Conservation (phyloP, 495 filamentous ascomycete species). For the Podospora pseudopauciseta region DNA sequence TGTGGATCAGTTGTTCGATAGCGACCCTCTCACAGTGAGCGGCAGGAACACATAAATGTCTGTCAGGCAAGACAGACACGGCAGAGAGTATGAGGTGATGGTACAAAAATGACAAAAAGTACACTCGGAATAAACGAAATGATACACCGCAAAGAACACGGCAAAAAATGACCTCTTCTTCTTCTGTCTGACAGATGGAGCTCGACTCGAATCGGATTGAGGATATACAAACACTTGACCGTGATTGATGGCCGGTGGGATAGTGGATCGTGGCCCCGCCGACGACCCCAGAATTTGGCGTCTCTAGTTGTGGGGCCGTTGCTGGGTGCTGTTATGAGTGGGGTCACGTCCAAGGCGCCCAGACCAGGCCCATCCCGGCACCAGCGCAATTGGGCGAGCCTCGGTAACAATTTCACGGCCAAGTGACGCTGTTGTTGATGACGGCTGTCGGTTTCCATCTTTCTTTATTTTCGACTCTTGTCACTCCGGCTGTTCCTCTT, state of each 20-base stretch:
- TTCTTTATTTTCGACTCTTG: background rate
- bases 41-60: background rate
- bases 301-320: background rate
- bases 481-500: background rate
- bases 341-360: constrained; percentile 2
- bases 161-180: too few relatives aligned
- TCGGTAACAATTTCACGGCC: constrained; percentile 2
- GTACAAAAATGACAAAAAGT: too few relatives aligned
- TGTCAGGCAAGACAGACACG: background rate
- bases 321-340: background rate
- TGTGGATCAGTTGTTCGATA: background rate
- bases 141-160: too few relatives aligned
- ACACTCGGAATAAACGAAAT: too few relatives aligned
- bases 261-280: background rate
- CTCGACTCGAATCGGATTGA: too few relatives aligned
- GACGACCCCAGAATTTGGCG: constrained; percentile 2
- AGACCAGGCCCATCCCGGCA: constrained; percentile 8
- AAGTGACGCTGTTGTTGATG: constrained; percentile 5
- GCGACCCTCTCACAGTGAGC: background rate
- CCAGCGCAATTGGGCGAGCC: background rate
- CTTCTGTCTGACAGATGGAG: too few relatives aligned
- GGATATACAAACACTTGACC: background rate
- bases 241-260: background rate
- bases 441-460: background rate
- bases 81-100: too few relatives aligned